Evolutionary conservation across 2,329 filamentous ascomycete species (phyloP).

Genomic region (Westerdykella ornata): DNA sequence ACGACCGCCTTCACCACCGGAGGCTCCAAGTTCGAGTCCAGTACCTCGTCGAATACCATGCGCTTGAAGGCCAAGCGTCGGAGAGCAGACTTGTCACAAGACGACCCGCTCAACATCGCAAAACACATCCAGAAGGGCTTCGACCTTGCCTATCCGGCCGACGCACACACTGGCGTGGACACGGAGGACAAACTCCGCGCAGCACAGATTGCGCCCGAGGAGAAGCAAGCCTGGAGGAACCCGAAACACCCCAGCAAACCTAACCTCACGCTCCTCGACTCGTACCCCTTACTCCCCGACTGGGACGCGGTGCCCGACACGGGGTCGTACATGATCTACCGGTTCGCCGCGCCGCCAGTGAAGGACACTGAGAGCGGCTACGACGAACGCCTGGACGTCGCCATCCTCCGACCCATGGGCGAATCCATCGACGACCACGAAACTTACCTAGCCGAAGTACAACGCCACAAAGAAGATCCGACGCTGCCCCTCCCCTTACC

Average conservation of each 20-base stretch:
- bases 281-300: conserved; percentile 56
- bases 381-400: conserved; percentile 55
- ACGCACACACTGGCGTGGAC: conserved; percentile 64
- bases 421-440: conserved; percentile 48
- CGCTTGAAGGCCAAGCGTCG: conserved; percentile 36
- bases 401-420: conserved; percentile 50
- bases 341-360: conserved; percentile 56
- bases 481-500: conserved; percentile 48
- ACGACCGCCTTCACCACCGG: conserved; percentile 55
- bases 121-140: conserved; percentile 58
- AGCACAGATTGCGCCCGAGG: conserved; percentile 48
- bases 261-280: conserved; percentile 51
- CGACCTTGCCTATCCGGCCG: conserved; percentile 56
- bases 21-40: conserved; percentile 44
- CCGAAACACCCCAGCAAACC: conserved; percentile 55
- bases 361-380: conserved; percentile 43
- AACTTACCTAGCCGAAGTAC: conserved; percentile 43
- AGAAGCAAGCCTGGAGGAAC: conserved; percentile 53
- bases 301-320: conserved; percentile 54
- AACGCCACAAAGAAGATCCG: conserved; percentile 42
- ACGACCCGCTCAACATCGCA: conserved; percentile 56
- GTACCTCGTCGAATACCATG: conserved; percentile 44
- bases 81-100: conserved; percentile 38
- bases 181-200: conserved; percentile 48
- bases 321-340: conserved; percentile 54